Base-by-base conservation (phyloP, 2,329 filamentous ascomycete species). In the Anthostomella pinea region DNA sequence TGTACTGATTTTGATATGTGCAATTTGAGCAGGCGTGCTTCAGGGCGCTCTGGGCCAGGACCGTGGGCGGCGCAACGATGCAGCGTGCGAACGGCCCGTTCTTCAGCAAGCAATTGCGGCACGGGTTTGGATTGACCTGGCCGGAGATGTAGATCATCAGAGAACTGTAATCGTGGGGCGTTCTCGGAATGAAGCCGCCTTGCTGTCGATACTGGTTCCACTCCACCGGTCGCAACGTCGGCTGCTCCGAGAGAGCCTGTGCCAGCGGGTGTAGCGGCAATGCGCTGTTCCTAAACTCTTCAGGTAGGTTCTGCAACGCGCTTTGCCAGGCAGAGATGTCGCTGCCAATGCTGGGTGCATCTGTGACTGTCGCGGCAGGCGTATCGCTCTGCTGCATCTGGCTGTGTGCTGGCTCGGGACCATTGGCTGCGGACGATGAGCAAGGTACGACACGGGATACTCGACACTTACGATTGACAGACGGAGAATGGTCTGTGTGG, bases 131-230 rank as follows among this genome's bases (percentile, higher is more conserved):
- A 27, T 52, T 57, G 33, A 54, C 39, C 29, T 57, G 51, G 5
- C 56, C 56, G 6, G 47, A 57, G 21, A 57, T 21, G 19, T 50
- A 58, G 24, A 58, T 57, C 56, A 58, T 56, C 27, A 57, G 33
- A 18, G 54, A 48, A 31, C 48, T 43, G 36, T 43, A 54, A 37
- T 57, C 56, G 26, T 48, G 39, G 26, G 51, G 20, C 2, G 45
- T 53, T 22, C 53, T 47, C 3, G 52, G 53, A 4, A 51, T 46
- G 25, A 56, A 58, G 5, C 48, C 43, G 8, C 53, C 53, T 20
- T 49, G 40, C 27, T 49, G 47, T 10, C 55, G 54, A 22, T 51
- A 50, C 25, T 33, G 37, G 34, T 58, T 57, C 56, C 56, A 58
- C 28, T 57, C 53, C 15, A 56, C 41, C 11, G 33, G 35, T 9